These are phyloP conservation scores for Trapa bicornis DNA, from an alignment of 345 rosid genomes.

Conservation along the genomic window DNA sequence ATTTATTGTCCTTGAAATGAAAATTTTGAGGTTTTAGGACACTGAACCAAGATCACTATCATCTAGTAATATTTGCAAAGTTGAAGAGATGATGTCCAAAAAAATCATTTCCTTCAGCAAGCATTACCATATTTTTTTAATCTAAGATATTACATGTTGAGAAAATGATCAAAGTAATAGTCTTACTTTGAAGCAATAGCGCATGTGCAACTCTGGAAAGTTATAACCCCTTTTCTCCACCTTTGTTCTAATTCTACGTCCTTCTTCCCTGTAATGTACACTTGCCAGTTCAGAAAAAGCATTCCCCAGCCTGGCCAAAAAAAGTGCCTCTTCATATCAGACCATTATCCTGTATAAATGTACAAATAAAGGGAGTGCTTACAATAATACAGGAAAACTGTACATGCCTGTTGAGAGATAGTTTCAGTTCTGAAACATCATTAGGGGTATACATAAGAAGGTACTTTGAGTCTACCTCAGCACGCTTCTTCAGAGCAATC, in stretches of 20 bases:
- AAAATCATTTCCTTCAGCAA: not conserved
- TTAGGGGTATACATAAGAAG: slow-evolving; percentile 38
- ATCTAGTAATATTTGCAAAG: not conserved
- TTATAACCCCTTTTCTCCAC: slow-evolving; percentile 57
- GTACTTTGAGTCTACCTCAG: slow-evolving; percentile 69
- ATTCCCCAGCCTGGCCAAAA: slow-evolving; percentile 43
- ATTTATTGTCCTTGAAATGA: not conserved
- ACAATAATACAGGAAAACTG: not conserved
- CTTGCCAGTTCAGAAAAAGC: slow-evolving; percentile 51
- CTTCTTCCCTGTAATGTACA: slow-evolving; percentile 76
- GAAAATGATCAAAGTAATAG: not conserved
- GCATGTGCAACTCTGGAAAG: slow-evolving; percentile 55
- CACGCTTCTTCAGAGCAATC: slow-evolving; percentile 73
- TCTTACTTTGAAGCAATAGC: slow-evolving; percentile 56
- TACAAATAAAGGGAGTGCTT: not conserved
- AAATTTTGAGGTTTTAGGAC: not conserved
- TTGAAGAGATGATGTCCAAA: not conserved
- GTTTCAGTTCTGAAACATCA: slow-evolving; percentile 38
- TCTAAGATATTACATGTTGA: not conserved
- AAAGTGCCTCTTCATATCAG: slow-evolving; percentile 5
- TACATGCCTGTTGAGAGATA: slow-evolving; percentile 53
- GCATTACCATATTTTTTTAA: not conserved
- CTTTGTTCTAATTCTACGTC: slow-evolving; percentile 56
- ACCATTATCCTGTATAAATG: not conserved
- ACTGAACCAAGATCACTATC: not conserved